Evolutionary conservation across 805 yeast genomes (phyloP).

Genomic region (Yamadazyma ubonensis): DNA sequence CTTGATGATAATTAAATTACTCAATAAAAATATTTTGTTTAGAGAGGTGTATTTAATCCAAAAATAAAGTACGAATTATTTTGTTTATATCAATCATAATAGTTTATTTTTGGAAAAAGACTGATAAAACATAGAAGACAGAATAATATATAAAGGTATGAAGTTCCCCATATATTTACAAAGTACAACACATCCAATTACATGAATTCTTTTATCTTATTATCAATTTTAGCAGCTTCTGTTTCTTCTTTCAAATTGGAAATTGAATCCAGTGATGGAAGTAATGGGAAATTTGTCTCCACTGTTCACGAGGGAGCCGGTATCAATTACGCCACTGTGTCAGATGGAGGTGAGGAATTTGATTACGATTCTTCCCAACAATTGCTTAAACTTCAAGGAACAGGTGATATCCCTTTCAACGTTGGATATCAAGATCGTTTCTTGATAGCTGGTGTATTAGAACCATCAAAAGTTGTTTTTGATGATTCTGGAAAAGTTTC

Average conservation of each 20-base stretch:
- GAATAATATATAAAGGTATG: no score
- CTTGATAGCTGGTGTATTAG: constrained; percentile 10
- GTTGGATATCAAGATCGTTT: constrained; percentile 1
- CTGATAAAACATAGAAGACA: no score
- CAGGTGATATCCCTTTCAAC: background rate
- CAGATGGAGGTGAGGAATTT: constrained; percentile 19
- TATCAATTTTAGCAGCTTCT: constrained; percentile 5
- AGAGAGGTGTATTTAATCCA: no score
- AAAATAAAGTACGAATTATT: no score
- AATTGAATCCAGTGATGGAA: constrained; percentile 24
- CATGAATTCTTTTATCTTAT: constrained; percentile 11
- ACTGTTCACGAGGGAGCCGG: constrained; percentile 47
- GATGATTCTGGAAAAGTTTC: constrained; percentile 18
- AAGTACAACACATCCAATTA: no score
- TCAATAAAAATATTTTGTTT: no score
- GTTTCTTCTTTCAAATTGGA: constrained; percentile 19
- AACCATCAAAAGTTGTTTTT: constrained; percentile 8
- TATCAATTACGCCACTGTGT: constrained; percentile 38
- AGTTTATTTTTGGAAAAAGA: no score
- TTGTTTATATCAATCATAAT: no score
- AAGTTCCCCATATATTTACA: no score
- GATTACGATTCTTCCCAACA: constrained; percentile 19
- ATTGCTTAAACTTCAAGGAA: constrained; percentile 2
- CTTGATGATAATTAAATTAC: no score
- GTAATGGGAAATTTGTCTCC: constrained; percentile 27